Evolutionary conservation across 1,284 basidiomycete genomes (phyloP).

Genomic region (Rhodotorula sp.): DNA sequence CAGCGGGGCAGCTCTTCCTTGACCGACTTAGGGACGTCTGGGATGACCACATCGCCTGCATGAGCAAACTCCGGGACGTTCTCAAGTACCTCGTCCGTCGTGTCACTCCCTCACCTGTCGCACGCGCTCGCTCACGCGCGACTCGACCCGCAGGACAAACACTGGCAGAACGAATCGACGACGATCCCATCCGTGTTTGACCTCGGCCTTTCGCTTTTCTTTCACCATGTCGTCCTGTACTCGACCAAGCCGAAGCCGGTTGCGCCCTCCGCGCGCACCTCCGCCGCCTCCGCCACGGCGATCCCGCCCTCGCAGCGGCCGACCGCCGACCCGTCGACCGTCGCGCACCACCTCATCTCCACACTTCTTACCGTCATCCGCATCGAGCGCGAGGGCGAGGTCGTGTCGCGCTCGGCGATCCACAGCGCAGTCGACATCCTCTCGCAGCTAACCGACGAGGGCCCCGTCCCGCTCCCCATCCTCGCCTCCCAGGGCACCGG

Average conservation of each 20-base stretch:
- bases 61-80: slow-evolving; percentile 86
- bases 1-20: slow-evolving; percentile 30
- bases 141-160: slow-evolving; percentile 65
- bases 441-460: slow-evolving; percentile 61
- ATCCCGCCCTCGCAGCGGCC: slow-evolving; percentile 15
- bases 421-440: slow-evolving; percentile 89
- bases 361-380: slow-evolving; percentile 85
- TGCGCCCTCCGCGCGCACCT: slow-evolving; percentile 48
- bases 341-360: slow-evolving; percentile 76
- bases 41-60: slow-evolving; percentile 90
- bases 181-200: slow-evolving; percentile 78
- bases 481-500: slow-evolving; percentile 27
- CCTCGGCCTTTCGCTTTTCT: slow-evolving; percentile 80
- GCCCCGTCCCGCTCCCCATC: slow-evolving; percentile 35
- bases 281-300: slow-evolving; percentile 1
- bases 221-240: slow-evolving; percentile 73
- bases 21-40: slow-evolving; percentile 61
- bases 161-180: slow-evolving; percentile 64
- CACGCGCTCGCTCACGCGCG: not conserved
- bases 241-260: slow-evolving; percentile 30
- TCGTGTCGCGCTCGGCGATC: slow-evolving; percentile 87
- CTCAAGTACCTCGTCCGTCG: slow-evolving; percentile 88
- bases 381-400: slow-evolving; percentile 86
- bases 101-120: too few species aligned
- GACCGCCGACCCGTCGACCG: slow-evolving; percentile 57